Percentiles rank a stretch among this genome's conserved stretches.
These are phyloP conservation scores for Metschnikowia gelsemii DNA, from an alignment of 805 yeast genomes.

Conservation along the genomic window DNA sequence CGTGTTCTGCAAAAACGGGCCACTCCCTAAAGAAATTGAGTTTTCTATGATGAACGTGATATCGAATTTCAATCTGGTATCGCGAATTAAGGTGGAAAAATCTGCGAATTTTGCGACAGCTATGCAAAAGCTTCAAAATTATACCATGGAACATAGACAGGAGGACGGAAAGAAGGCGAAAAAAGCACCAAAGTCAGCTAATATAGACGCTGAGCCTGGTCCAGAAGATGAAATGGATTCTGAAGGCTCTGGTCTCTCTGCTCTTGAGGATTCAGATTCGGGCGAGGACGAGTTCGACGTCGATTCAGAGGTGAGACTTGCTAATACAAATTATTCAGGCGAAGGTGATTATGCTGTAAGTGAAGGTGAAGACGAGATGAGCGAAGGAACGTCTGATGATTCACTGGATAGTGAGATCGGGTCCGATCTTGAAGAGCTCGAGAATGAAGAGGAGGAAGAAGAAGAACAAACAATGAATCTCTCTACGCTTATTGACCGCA, in stretches of 20 bases:
- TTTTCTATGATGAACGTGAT: constrained; percentile 51
- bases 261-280: constrained; percentile 11
- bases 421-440: constrained; percentile 24
- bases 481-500: constrained; percentile 3
- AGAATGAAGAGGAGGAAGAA: constrained; percentile 22
- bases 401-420: constrained; percentile 22
- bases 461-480: constrained; percentile 3
- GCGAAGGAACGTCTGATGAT: constrained; percentile 10
- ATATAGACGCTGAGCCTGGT: constrained; percentile 12
- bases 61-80: constrained; percentile 27
- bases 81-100: constrained; percentile 30
- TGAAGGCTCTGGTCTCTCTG: constrained; percentile 15
- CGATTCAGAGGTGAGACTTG: not conserved
- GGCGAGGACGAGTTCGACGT: constrained; percentile 9
- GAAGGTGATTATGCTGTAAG: constrained; percentile 12
- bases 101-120: constrained; percentile 28
- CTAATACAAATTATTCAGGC: constrained; percentile 3
- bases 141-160: constrained; percentile 4
- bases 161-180: not conserved
- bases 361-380: not conserved
- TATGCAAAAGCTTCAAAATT: constrained; percentile 13
- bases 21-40: constrained; percentile 62
- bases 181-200: not conserved
- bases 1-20: constrained; percentile 55
- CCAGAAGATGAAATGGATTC: constrained; percentile 26